phyloP scores from a whole-genome alignment of 371 early-diverging fungal species.

The Dinochytrium kinnereticum region DNA sequence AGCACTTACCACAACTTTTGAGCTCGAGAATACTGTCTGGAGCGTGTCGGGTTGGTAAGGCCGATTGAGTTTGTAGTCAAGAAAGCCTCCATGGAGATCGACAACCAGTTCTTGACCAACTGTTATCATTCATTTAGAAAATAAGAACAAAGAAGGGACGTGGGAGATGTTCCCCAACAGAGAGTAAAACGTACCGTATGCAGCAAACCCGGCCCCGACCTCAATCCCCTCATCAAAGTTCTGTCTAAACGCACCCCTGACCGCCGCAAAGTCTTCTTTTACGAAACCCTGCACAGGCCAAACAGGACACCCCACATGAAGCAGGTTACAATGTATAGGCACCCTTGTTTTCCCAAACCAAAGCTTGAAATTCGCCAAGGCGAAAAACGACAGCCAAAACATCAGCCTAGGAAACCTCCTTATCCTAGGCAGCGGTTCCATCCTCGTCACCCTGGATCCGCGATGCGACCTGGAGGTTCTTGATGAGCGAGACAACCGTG shows the following conservation, averaged over 20 bases:
- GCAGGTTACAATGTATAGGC: constrained; percentile 27
- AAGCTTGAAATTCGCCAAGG: background rate
- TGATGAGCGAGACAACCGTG: background rate
- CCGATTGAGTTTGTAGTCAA: constrained; percentile 47
- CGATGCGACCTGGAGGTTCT: background rate
- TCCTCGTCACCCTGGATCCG: background rate
- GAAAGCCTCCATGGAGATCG: constrained; percentile 68
- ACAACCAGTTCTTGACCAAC: constrained; percentile 62
- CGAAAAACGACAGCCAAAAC: constrained; percentile 10
- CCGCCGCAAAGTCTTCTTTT: constrained; percentile 38
- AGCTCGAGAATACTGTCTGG: constrained; percentile 69
- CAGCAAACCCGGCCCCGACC: constrained; percentile 47
- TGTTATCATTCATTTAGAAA: background rate
- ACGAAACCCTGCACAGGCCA: constrained; percentile 38
- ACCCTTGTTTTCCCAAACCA: constrained; percentile 23
- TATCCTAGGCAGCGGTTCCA: background rate
- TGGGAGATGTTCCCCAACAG: background rate
- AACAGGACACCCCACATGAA: constrained; percentile 33
- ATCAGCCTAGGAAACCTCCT: background rate
- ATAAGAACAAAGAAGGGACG: background rate
- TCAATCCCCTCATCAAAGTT: constrained; percentile 49
- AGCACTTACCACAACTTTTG: constrained; percentile 60
- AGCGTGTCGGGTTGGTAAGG: constrained; percentile 62
- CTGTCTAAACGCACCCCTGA: constrained; percentile 34
- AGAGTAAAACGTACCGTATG: constrained; percentile 31